phyloP scores from a whole-genome alignment of 202 grass and related monocot species.

The Cymbopogon flexuosus region DNA sequence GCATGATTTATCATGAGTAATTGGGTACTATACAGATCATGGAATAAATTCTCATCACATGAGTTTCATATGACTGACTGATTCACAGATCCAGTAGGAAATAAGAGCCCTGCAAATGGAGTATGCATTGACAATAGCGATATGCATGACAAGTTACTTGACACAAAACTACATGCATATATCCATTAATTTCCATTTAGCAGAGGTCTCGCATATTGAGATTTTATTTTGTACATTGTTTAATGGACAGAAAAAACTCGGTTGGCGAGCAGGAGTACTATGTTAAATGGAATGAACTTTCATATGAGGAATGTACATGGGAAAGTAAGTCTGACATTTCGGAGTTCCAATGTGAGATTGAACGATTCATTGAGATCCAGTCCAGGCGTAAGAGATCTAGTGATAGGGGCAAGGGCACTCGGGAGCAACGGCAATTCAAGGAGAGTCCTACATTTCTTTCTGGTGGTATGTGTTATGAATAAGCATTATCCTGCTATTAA shows the following conservation, averaged over 20 bases:
- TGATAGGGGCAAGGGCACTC: conserved; percentile 48
- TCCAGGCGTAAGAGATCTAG: conserved; percentile 50
- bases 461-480: conserved; percentile 48
- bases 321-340: conserved; percentile 78
- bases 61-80: conserved; percentile 8
- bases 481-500: conserved; percentile 21
- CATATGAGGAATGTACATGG: conserved; percentile 98
- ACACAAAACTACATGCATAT: conserved; percentile 4
- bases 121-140: neutral
- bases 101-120: neutral
- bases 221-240: conserved; percentile 33
- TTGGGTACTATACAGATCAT: conserved; percentile 7
- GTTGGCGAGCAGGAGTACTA: conserved; percentile 55
- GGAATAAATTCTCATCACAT: conserved; percentile 15
- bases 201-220: conserved; percentile 13
- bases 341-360: conserved; percentile 76
- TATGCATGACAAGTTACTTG: neutral
- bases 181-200: conserved; percentile 12
- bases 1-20: conserved; percentile 2
- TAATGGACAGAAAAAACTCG: conserved; percentile 52
- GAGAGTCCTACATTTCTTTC: conserved; percentile 68
- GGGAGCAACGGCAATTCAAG: conserved; percentile 41
- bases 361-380: conserved; percentile 66
- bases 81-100: neutral
- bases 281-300: conserved; percentile 98